Conservation (phyloP, 2,329 filamentous ascomycete species). For the Whalleya microplaca region DNA sequence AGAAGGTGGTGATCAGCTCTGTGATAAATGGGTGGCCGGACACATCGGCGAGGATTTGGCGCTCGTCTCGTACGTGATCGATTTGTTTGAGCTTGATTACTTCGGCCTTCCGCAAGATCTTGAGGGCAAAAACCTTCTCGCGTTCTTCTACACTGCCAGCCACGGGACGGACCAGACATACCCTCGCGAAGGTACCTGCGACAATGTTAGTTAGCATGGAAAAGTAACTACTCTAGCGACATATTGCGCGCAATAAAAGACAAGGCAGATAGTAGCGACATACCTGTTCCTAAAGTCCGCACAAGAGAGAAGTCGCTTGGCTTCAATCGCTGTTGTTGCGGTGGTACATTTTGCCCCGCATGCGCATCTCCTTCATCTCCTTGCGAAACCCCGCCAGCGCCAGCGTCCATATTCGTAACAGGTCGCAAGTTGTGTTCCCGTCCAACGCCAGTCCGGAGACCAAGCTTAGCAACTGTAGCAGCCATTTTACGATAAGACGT, state of each 20-base stretch:
- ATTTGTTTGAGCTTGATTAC: slow-evolving; percentile 83
- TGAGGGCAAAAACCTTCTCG: slow-evolving; percentile 76
- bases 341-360: slow-evolving; percentile 33
- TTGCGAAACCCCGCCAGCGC: slow-evolving; percentile 16
- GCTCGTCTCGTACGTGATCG: slow-evolving; percentile 84
- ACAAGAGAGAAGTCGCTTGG: slow-evolving; percentile 71
- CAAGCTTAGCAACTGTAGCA: slow-evolving; percentile 38
- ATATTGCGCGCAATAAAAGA: slow-evolving; percentile 1
- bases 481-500: slow-evolving; percentile 34
- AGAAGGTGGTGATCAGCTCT: slow-evolving; percentile 76
- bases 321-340: slow-evolving; percentile 42
- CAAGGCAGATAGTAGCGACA: slow-evolving; percentile 25
- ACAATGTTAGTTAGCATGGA: slow-evolving; percentile 14
- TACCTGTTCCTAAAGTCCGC: slow-evolving; percentile 77
- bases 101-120: slow-evolving; percentile 74
- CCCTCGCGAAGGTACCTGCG: slow-evolving; percentile 77
- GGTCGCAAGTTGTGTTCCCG: slow-evolving; percentile 29
- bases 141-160: slow-evolving; percentile 56
- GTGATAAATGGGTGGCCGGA: slow-evolving; percentile 85
- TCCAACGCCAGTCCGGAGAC: slow-evolving; percentile 26
- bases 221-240: background rate
- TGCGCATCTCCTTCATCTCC: slow-evolving; percentile 15
- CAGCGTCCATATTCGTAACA: slow-evolving; percentile 26
- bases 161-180: slow-evolving; percentile 74
- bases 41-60: slow-evolving; percentile 75